Evolutionary conservation across 169 alveolate species (phyloP).

Genomic region (Plasmodium vivax): DNA sequence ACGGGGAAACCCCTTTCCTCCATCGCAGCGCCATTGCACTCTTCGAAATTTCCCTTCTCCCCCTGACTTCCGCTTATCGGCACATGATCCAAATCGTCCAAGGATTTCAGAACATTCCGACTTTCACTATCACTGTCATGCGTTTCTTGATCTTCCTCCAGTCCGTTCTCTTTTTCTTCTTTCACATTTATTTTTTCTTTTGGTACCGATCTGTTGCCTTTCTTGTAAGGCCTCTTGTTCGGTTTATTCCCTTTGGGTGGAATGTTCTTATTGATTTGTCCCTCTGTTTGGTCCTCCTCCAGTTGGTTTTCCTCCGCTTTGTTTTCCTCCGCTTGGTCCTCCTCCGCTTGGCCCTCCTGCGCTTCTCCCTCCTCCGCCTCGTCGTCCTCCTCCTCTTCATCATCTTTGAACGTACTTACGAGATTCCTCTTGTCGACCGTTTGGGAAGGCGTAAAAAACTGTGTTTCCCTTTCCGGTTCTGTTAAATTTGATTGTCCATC

Average conservation of each 20-base stretch:
- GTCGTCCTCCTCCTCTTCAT: neutral
- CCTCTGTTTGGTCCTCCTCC: neutral
- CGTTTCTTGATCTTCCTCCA: conserved; percentile 2
- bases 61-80: neutral
- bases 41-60: neutral
- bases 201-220: neutral
- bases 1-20: neutral
- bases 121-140: neutral
- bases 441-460: neutral
- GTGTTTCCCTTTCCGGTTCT: neutral
- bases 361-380: too few relatives aligned
- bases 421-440: neutral
- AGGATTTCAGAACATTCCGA: neutral
- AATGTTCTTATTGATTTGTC: neutral
- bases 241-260: neutral
- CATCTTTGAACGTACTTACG: neutral
- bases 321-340: too few relatives aligned
- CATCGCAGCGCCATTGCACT: neutral
- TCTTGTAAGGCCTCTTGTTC: neutral
- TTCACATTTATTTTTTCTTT: neutral
- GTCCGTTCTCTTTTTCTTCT: neutral
- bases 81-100: neutral
- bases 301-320: too few relatives aligned
- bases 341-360: too few relatives aligned
- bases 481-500: neutral